Evolutionary conservation across 2,329 filamentous ascomycete species (phyloP), one percentile per base, ranked within the genome.

Genomic region (Fusarium camptoceras): DNA sequence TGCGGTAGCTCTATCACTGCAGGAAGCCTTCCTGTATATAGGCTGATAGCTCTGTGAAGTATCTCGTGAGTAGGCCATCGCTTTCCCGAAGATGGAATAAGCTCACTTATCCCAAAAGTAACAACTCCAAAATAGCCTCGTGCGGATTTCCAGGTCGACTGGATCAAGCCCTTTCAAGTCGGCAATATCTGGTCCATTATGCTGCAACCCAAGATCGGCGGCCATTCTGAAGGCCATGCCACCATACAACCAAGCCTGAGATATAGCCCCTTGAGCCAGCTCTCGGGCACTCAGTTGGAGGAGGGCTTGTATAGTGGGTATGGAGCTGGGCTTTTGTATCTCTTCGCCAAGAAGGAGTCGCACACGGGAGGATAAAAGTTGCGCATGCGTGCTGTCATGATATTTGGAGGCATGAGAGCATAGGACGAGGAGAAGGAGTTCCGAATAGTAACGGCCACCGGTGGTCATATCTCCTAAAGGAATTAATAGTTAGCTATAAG

Each of bases 41-140:
- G 49, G 1, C 55, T 59, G 10, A 59, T 59, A 1, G 48, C 55
- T 44, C 55, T 59, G 8, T 14, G 18, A 20, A 6, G 10, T 5
- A 15, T 34, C 16, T 8, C 9, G 31, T 34, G 2, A 34, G 15
- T 15, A 18, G 18, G 8, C 8, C 16, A 20, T 8, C 14, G 7
- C 8, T 28, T 10, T 20, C 3, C 6, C 12, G 9, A 16, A 14
- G 3, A 4, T 16, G 1, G 3, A 1, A 10, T 8, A 14, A 15
- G 27, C 48, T 25, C 28, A 59, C 49, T 59, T 59, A 11, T 59
- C 55, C 55, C 55, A 59, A 20, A 59, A 59, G 10, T 59, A 55
- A 20, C 55, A 59, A 7, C 55, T 59, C 55, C 55, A 59, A 9
- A 59, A 59, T 7, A 59, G 5, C n/a, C 55, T 59, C 49, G 44